These are phyloP conservation scores for Kwoniella mangroviensis DNA, from an alignment of 768 basidiomycete species.

Conservation along the genomic window DNA sequence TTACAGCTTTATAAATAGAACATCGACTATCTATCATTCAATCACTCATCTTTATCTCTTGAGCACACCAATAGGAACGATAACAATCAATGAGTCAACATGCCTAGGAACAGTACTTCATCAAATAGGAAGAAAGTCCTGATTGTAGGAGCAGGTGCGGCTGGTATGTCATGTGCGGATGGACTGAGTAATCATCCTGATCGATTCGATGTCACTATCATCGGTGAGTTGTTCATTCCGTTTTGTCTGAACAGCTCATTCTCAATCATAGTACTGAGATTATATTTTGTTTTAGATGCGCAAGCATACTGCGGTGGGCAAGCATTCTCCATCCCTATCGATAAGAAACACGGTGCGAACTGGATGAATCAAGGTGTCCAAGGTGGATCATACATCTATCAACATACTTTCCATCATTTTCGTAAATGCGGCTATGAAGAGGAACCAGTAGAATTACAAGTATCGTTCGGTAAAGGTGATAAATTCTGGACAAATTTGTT, in stretches of 20 bases:
- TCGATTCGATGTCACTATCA: slow-evolving; percentile 59
- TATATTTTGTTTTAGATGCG: slow-evolving; percentile 33
- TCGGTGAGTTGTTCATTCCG: slow-evolving; percentile 41
- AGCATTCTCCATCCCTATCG: slow-evolving; percentile 60
- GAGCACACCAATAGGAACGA: neutral
- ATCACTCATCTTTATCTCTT: neutral
- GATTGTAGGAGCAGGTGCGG: slow-evolving; percentile 61
- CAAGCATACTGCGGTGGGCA: slow-evolving; percentile 60
- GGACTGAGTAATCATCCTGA: slow-evolving; percentile 58
- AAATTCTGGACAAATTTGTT: slow-evolving; percentile 62
- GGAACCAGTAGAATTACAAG: slow-evolving; percentile 60
- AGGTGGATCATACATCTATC: slow-evolving; percentile 49
- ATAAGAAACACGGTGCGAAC: slow-evolving; percentile 56
- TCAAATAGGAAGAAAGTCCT: slow-evolving; percentile 56
- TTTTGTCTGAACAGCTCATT: neutral
- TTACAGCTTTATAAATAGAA: neutral
- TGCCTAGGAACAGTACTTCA: slow-evolving; percentile 20
- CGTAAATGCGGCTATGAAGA: slow-evolving; percentile 57
- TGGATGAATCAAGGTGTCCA: slow-evolving; percentile 62
- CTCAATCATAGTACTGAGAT: neutral
- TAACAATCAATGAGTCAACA: slow-evolving; percentile 1
- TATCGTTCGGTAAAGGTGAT: slow-evolving; percentile 61
- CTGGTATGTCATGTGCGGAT: slow-evolving; percentile 60
- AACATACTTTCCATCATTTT: slow-evolving; percentile 60
- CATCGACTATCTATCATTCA: neutral